Evolutionary conservation across 257 asterid species (phyloP).

Genomic region (Solanum virginianum): DNA sequence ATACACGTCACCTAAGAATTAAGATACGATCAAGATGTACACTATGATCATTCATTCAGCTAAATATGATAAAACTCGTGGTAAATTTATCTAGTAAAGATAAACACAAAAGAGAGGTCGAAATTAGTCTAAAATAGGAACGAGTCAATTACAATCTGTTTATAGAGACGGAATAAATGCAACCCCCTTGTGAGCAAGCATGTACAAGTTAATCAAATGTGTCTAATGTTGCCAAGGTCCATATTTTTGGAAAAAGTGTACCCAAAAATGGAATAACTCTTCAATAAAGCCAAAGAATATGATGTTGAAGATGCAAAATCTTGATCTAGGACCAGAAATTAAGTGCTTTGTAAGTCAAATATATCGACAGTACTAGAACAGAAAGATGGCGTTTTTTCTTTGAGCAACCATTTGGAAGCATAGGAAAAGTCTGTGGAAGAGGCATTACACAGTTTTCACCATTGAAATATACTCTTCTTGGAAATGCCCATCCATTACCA

Average conservation of each 20-base stretch:
- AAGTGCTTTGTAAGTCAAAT: constrained; percentile 7
- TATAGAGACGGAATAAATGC: no score
- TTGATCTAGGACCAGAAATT: neutral
- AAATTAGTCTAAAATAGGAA: no score
- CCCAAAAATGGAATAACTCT: neutral
- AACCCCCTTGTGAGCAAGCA: neutral
- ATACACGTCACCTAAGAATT: no score
- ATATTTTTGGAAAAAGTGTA: neutral
- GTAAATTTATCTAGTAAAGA: no score
- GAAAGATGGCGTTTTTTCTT: neutral
- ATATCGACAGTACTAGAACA: constrained; percentile 4
- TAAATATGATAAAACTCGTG: no score
- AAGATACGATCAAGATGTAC: no score
- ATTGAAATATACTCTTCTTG: constrained; percentile 54
- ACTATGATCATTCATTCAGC: no score
- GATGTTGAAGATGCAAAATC: neutral
- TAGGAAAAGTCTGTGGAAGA: constrained; percentile 47
- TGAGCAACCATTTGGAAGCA: constrained; percentile 41
- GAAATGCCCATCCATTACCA: constrained; percentile 65
- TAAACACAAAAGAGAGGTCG: no score
- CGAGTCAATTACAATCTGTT: no score
- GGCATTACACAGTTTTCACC: constrained; percentile 73
- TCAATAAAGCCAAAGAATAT: neutral
- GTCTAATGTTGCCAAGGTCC: neutral
- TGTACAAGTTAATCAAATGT: neutral